Evolutionary conservation across 2,329 filamentous ascomycete species (phyloP), one percentile per base, ranked within the genome.

Genomic region (Colletotrichum spinosum): DNA sequence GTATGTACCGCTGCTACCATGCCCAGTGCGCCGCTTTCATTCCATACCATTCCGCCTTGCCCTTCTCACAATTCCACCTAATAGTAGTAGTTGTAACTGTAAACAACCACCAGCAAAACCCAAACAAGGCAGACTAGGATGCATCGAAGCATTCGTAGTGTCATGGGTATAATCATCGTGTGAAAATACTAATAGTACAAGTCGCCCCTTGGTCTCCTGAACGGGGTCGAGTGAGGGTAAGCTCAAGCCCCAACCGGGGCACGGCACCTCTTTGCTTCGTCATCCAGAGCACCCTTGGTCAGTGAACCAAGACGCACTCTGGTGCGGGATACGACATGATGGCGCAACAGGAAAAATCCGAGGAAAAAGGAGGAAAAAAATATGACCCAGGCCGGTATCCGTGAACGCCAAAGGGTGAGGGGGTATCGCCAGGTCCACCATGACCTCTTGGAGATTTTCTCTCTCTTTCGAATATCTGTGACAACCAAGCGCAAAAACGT

Each of bases 381-480:
- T 10, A 38, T n/a, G 41, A 49, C n/a, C 34, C n/a, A 58, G 33
- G 41, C 65, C 54, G 41, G 4, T 42, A 50, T 66, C 62, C 65
- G 10, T 53, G 52, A 63, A 69, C 66, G 65, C 65, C 67, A 50
- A 25, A 63, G 50, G 60, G 57, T 65, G 55, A 65, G 67, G 25
- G 25, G 67, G 60, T 69, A 69, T 68, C 67, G 60, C 65, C 67
- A 62, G 67, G 65, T 59, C 56, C 60, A 65, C 52, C 56, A 6
- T 42, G 57, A 62, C 65, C 60, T 34, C 55, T 50, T 55, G 62
- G 56, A 45, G 61, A 68, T 68, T 52, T 56, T 56, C 56, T 57
- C 44, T 44, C 53, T 35, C 62, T 52, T 65, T 61, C 42, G 38
- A 38, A 57, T 25, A 67, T 53, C 25, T 52, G 45, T 49, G 46